phyloP scores from a whole-genome alignment of 345 rosid species.

The Hevea brasiliensis region DNA sequence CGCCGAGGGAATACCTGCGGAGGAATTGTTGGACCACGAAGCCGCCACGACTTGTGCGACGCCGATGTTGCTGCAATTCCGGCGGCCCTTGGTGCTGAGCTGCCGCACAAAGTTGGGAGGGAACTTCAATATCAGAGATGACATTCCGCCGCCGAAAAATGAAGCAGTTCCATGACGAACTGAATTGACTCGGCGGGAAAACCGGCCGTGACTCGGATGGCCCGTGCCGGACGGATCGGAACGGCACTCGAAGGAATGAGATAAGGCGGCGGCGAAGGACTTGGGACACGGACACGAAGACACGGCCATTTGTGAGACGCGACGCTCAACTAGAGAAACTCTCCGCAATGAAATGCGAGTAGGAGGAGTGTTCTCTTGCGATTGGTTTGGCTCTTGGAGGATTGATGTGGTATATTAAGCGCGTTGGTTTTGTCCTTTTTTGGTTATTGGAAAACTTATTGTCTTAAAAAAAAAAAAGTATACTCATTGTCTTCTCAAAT shows the following conservation, averaged over 20 bases:
- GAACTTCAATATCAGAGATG: constrained; percentile 73
- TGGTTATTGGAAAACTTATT: no score
- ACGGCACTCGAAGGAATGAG: constrained; percentile 29
- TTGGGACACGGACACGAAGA: constrained; percentile 19
- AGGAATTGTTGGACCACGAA: constrained; percentile 74
- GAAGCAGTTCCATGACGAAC: constrained; percentile 7
- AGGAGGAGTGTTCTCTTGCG: not conserved
- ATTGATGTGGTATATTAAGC: not conserved
- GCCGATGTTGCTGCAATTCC: constrained; percentile 99
- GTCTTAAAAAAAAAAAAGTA: no score
- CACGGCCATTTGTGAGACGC: constrained; percentile 25
- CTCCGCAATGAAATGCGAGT: not conserved
- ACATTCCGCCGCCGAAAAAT: constrained; percentile 41
- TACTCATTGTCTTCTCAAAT: no score
- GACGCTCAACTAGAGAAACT: not conserved
- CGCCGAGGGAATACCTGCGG: constrained; percentile 46
- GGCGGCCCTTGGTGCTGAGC: constrained; percentile 89
- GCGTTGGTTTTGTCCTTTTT: constrained; percentile 1
- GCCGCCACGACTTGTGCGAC: constrained; percentile 99
- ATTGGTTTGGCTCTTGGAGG: not conserved
- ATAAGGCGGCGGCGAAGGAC: constrained; percentile 7
- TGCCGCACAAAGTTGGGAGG: constrained; percentile 98
- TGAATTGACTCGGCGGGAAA: constrained; percentile 18
- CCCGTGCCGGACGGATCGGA: constrained; percentile 28
- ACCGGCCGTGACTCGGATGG: constrained; percentile 24